These are phyloP conservation scores for Microstroma glucosiphilum DNA, from an alignment of 1,284 basidiomycete species.

Conservation along the genomic window DNA sequence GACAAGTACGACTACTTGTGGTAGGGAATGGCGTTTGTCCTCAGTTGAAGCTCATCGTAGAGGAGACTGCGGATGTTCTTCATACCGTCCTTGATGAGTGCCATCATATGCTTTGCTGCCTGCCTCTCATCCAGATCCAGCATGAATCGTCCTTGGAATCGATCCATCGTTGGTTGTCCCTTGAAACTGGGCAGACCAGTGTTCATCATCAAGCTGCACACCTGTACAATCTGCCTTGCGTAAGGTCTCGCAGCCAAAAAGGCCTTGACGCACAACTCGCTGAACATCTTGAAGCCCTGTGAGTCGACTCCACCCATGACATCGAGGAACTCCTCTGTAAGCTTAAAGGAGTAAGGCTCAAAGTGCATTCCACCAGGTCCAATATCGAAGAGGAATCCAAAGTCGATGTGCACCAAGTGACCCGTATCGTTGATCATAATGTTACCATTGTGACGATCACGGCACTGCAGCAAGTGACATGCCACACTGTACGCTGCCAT, in stretches of 20 bases:
- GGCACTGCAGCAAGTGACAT: slow-evolving; percentile 94
- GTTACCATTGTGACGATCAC: slow-evolving; percentile 96
- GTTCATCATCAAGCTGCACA: slow-evolving; percentile 87
- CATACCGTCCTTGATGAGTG: slow-evolving; percentile 81
- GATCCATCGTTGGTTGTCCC: slow-evolving; percentile 68
- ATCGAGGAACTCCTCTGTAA: slow-evolving; percentile 94
- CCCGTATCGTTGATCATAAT: slow-evolving; percentile 92
- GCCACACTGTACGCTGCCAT: slow-evolving; percentile 99
- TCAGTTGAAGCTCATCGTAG: slow-evolving; percentile 66
- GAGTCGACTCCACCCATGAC: slow-evolving; percentile 92
- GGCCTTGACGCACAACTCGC: slow-evolving; percentile 86
- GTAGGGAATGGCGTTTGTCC: slow-evolving; percentile 42
- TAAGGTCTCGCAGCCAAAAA: slow-evolving; percentile 91
- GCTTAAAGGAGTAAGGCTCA: slow-evolving; percentile 73
- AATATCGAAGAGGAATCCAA: slow-evolving; percentile 97
- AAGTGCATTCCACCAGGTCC: slow-evolving; percentile 53
- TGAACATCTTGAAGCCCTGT: slow-evolving; percentile 88
- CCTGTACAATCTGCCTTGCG: slow-evolving; percentile 78
- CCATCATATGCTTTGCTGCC: slow-evolving; percentile 82
- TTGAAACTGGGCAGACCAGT: slow-evolving; percentile 93
- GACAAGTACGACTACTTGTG: background rate
- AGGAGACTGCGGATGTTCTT: slow-evolving; percentile 86
- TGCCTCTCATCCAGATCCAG: slow-evolving; percentile 76
- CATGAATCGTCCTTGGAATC: slow-evolving; percentile 80
- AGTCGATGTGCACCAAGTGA: slow-evolving; percentile 93